Conservation (phyloP, 23 red algal species). For the Gracilaria caudata region DNA sequence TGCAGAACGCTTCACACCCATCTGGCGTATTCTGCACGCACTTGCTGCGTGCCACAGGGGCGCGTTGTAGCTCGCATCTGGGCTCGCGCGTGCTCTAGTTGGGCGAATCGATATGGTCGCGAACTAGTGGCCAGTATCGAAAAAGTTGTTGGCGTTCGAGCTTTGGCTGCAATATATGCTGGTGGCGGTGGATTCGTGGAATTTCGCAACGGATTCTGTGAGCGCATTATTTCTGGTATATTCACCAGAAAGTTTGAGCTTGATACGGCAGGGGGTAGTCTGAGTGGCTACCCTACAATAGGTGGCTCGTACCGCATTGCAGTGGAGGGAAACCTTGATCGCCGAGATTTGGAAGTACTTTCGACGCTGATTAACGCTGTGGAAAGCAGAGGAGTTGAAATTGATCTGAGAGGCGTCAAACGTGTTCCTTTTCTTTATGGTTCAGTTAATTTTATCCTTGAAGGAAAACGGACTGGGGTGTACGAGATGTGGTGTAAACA, state of each 20-base stretch:
- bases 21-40: conserved; percentile 6
- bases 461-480: conserved; percentile 15
- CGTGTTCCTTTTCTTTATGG: conserved; percentile 28
- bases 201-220: conserved; percentile 32
- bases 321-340: conserved; percentile 18
- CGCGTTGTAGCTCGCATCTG: conserved; percentile 1
- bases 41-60: conserved; percentile 17
- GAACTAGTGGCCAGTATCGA: not conserved
- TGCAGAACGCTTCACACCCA: conserved; percentile 6
- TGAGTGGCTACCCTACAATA: not conserved
- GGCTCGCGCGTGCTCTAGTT: not conserved
- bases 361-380: conserved; percentile 20
- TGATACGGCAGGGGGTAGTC: not conserved
- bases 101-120: conserved; percentile 4
- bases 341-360: conserved; percentile 5
- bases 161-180: conserved; percentile 23
- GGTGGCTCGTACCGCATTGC: conserved; percentile 17
- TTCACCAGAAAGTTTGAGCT: conserved; percentile 20
- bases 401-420: conserved; percentile 21
- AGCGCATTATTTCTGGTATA: conserved; percentile 17
- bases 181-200: conserved; percentile 26
- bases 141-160: conserved; percentile 2
- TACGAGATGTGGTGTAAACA: conserved; percentile 27
- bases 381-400: conserved; percentile 21
- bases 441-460: conserved; percentile 22